Percentiles rank a stretch among this genome's conserved stretches.
phyloP scores from a whole-genome alignment of 2,329 filamentous ascomycete genomes.

The Neofusicoccum laricinum region DNA sequence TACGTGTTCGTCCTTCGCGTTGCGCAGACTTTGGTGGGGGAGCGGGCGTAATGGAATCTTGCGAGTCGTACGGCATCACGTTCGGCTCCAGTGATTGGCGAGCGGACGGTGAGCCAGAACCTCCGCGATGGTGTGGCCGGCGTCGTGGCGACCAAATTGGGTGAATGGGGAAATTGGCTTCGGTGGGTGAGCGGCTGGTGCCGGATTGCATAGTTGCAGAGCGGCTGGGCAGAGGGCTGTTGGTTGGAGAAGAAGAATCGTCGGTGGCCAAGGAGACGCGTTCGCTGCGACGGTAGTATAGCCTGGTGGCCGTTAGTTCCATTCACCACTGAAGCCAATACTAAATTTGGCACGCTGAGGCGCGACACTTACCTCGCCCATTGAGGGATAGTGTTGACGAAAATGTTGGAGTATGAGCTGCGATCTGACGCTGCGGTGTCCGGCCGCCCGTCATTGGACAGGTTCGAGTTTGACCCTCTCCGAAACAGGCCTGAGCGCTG shows the following conservation, averaged over 20 bases:
- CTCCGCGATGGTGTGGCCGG: slow-evolving; percentile 28
- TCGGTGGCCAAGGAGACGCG: slow-evolving; percentile 31
- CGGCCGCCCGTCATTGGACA: slow-evolving; percentile 8
- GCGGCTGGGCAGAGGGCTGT: slow-evolving; percentile 30
- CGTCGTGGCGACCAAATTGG: slow-evolving; percentile 37
- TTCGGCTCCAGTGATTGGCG: not conserved
- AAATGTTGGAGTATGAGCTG: slow-evolving; percentile 25
- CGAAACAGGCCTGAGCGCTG: slow-evolving; percentile 39
- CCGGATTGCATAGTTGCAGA: slow-evolving; percentile 35
- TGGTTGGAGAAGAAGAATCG: slow-evolving; percentile 1
- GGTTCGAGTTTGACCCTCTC: slow-evolving; percentile 23
- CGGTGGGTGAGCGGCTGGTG: slow-evolving; percentile 35
- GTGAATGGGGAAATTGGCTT: slow-evolving; percentile 34
- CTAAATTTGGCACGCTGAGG: not conserved
- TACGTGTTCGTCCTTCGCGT: not conserved
- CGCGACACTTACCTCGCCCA: slow-evolving; percentile 32
- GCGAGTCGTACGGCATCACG: slow-evolving; percentile 1
- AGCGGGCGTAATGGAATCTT: not conserved
- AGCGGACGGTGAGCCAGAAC: not conserved
- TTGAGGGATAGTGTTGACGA: slow-evolving; percentile 35
- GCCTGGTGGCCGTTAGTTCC: slow-evolving; percentile 19
- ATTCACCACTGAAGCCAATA: not conserved
- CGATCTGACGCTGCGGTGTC: slow-evolving; percentile 9
- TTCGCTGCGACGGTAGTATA: slow-evolving; percentile 38
- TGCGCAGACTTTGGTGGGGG: not conserved